These are phyloP conservation scores for Eucalyptus coolabah DNA, from an alignment of 345 rosid genomes.

Conservation along the genomic window DNA sequence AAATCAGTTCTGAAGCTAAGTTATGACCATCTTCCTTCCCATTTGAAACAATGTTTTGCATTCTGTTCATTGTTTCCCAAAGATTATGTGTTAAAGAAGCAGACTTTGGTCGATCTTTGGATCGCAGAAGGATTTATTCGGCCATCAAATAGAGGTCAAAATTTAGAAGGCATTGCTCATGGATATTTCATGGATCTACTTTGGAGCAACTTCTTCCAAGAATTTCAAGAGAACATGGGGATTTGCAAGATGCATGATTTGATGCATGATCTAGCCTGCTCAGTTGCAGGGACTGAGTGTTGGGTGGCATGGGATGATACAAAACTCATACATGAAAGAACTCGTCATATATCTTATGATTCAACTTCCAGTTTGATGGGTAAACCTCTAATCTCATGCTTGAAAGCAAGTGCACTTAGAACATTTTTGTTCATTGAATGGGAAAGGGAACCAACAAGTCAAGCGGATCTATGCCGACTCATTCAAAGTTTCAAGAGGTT, in stretches of 20 bases:
- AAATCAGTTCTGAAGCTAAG: fast-evolving
- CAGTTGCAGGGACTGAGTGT: not conserved
- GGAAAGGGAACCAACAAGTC: fast-evolving
- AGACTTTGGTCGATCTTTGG: conserved; percentile 3
- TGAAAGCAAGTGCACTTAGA: not conserved
- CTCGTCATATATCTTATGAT: not conserved
- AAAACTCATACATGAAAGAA: not conserved
- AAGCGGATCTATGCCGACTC: fast-evolving
- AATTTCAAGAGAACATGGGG: not conserved
- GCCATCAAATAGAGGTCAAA: not conserved
- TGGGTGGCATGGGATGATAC: not conserved
- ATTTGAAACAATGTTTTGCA: conserved; percentile 8
- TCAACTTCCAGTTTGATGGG: not conserved
- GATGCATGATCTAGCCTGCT: conserved; percentile 15
- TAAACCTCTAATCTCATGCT: not conserved
- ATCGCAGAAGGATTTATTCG: conserved; percentile 8
- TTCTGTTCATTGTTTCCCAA: conserved; percentile 16
- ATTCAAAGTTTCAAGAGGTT: not conserved
- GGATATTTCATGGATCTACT: conserved; percentile 3
- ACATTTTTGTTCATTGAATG: fast-evolving
- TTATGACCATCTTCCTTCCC: not conserved
- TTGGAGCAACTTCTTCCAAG: conserved; percentile 11
- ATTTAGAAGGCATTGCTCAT: not conserved
- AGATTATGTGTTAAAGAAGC: not conserved
- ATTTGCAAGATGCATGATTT: conserved; percentile 17